Evolutionary conservation across 768 basidiomycete species (phyloP).

Genomic region (Sistotremastrum niveocremeum): DNA sequence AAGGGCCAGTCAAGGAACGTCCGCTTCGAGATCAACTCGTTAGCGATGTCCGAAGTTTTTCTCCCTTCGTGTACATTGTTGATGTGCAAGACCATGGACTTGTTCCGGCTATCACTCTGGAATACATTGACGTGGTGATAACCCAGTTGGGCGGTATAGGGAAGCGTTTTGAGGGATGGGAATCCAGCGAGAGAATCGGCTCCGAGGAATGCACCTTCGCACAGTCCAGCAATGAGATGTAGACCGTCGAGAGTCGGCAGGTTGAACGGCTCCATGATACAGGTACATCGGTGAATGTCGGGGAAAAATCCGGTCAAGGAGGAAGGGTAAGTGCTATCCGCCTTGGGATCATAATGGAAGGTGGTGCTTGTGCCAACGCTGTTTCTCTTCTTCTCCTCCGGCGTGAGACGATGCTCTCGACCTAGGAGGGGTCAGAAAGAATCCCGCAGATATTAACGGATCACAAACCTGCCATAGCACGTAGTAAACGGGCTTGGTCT

Average conservation of each 20-base stretch:
- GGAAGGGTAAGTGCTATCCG: conserved; percentile 68
- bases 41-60: conserved; percentile 62
- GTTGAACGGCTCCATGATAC: conserved; percentile 70
- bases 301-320: conserved; percentile 95
- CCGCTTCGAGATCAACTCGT: conserved; percentile 59
- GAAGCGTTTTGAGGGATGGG: conserved; percentile 86
- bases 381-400: conserved; percentile 68
- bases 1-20: conserved; percentile 89
- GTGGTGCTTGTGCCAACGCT: conserved; percentile 64
- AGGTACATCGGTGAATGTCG: conserved; percentile 64
- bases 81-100: conserved; percentile 85
- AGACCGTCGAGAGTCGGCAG: conserved; percentile 79
- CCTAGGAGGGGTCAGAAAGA: conserved; percentile 26
- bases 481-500: conserved; percentile 60
- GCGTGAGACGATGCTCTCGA: conserved; percentile 62
- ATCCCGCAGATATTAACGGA: background rate
- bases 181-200: conserved; percentile 85
- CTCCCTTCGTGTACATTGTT: conserved; percentile 56
- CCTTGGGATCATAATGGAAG: conserved; percentile 55
- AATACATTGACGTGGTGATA: conserved; percentile 91
- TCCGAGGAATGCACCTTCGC: conserved; percentile 81
- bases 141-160: conserved; percentile 60
- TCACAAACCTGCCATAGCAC: conserved; percentile 67
- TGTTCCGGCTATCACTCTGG: conserved; percentile 78
- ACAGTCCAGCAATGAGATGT: conserved; percentile 73